phyloP scores from a whole-genome alignment of 2,329 filamentous ascomycete genomes.

The Aspergillus tubingensis region DNA sequence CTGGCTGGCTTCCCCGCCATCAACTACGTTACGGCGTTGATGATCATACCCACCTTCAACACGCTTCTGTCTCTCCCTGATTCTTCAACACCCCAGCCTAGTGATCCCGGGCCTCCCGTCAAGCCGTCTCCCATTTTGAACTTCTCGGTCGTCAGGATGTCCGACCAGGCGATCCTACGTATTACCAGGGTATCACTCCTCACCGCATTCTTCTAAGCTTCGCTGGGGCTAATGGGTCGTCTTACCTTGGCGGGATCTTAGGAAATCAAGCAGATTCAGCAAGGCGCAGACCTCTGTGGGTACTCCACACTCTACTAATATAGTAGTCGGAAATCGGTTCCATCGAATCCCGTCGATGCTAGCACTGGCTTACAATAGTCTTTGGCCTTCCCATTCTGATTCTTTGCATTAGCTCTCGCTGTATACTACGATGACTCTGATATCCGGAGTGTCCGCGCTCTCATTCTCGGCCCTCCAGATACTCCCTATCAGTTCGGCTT shows the following conservation, averaged over 20 bases:
- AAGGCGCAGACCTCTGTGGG: conserved; percentile 79
- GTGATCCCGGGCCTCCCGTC: neutral
- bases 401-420: conserved; percentile 67
- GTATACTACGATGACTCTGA: conserved; percentile 86
- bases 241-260: conserved; percentile 38
- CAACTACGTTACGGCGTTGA: neutral
- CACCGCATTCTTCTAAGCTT: neutral
- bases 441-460: conserved; percentile 80
- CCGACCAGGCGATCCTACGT: conserved; percentile 83
- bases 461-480: conserved; percentile 90
- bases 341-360: neutral
- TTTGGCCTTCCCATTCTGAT: conserved; percentile 7
- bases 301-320: conserved; percentile 14
- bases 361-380: neutral
- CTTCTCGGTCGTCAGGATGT: conserved; percentile 52
- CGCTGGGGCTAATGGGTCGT: conserved; percentile 18
- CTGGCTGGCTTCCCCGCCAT: neutral
- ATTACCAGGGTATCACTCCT: conserved; percentile 69
- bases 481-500: conserved; percentile 97
- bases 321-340: neutral
- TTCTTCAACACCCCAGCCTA: neutral
- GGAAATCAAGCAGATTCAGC: conserved; percentile 86
- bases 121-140: neutral
- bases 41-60: neutral
- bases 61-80: neutral